These are phyloP conservation scores for Plenodomus biglobosus DNA, from an alignment of 2,329 filamentous ascomycete species.

Conservation along the genomic window DNA sequence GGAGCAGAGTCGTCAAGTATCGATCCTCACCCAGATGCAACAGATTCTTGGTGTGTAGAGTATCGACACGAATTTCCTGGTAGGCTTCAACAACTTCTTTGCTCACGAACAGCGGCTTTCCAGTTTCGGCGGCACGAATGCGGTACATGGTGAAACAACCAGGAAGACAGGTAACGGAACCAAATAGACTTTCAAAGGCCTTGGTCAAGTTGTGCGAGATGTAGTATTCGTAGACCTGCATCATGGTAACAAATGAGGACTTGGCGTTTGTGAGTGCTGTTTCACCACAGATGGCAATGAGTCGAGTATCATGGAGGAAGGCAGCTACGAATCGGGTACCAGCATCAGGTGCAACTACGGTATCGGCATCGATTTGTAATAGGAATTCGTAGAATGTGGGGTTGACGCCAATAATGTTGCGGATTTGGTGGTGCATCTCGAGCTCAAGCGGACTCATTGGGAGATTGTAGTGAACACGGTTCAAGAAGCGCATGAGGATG, in stretches of 20 bases:
- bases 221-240: slow-evolving; percentile 99
- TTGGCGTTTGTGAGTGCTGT: slow-evolving; percentile 92
- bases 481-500: slow-evolving; percentile 97
- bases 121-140: slow-evolving; percentile 88
- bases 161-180: slow-evolving; percentile 93
- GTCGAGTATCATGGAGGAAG: slow-evolving; percentile 85
- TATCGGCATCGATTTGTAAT: slow-evolving; percentile 96
- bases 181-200: slow-evolving; percentile 96
- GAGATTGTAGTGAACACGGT: slow-evolving; percentile 96
- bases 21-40: slow-evolving; percentile 96
- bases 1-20: slow-evolving; percentile 88
- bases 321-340: slow-evolving; percentile 88
- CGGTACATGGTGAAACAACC: slow-evolving; percentile 99
- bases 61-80: slow-evolving; percentile 91
- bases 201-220: slow-evolving; percentile 97
- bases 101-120: slow-evolving; percentile 95
- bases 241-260: slow-evolving; percentile 94
- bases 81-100: slow-evolving; percentile 87
- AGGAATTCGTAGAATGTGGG: slow-evolving; percentile 98
- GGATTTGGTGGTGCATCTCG: slow-evolving; percentile 98
- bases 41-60: slow-evolving; percentile 97
- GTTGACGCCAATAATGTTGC: slow-evolving; percentile 98
- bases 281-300: slow-evolving; percentile 95
- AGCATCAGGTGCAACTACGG: slow-evolving; percentile 85
- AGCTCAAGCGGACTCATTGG: slow-evolving; percentile 95